phyloP scores from a whole-genome alignment of 192 early-diverging fungal species.

The Diversispora epigaea region DNA sequence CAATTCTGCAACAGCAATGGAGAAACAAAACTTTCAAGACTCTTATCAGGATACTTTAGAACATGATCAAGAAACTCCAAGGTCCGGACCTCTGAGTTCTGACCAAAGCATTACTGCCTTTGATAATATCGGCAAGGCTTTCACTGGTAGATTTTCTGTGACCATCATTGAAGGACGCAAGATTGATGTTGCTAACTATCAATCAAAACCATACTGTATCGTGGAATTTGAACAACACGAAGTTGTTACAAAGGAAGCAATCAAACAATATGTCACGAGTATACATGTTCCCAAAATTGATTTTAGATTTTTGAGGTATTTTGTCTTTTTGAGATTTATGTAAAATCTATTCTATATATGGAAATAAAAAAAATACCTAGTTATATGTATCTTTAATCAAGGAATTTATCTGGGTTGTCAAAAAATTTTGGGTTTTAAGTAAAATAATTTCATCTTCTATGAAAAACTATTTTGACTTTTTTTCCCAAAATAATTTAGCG shows the following conservation, averaged over 20 bases:
- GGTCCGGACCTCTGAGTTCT: not conserved
- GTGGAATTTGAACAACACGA: slow-evolving; percentile 24
- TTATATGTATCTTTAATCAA: no score
- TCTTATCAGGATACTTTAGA: not conserved
- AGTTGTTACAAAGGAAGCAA: slow-evolving; percentile 29
- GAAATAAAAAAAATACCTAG: no score
- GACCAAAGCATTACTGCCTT: not conserved
- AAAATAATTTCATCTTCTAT: no score
- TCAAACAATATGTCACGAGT: slow-evolving; percentile 4
- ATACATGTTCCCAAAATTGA: no score
- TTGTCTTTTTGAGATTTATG: no score
- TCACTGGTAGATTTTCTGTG: slow-evolving; percentile 18
- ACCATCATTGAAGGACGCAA: slow-evolving; percentile 29
- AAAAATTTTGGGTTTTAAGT: no score
- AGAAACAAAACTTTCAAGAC: not conserved
- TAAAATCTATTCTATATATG: no score
- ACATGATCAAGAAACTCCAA: not conserved
- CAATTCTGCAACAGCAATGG: not conserved
- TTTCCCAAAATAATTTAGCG: no score
- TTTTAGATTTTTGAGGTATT: no score
- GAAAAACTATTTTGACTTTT: no score
- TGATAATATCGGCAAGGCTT: slow-evolving; percentile 15
- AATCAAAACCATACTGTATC: slow-evolving; percentile 24
- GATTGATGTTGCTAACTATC: slow-evolving; percentile 23
- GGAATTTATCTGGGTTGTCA: no score